Evolutionary conservation across 2,329 filamentous ascomycete species (phyloP), one percentile per base, ranked within the genome.

Genomic region (Alternaria conjuncta): DNA sequence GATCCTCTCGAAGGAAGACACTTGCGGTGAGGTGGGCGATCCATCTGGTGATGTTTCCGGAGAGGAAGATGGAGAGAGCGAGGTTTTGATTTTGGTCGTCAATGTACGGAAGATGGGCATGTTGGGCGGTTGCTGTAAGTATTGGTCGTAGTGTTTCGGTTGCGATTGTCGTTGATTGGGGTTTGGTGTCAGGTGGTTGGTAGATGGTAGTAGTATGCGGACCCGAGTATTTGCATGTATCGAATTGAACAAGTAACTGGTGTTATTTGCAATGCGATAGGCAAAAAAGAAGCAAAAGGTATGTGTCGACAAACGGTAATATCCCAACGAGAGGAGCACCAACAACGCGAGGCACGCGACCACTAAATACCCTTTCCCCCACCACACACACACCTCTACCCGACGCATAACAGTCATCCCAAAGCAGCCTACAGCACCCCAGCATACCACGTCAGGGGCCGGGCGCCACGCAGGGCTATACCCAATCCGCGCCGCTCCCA

Each of bases 71-170:
- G 71, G 66, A 5, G 73, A 71, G 59, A 75, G 66, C 12, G 72
- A 75, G 9, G 70, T 75, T 60, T 74, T 77, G 57, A 78, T 66
- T 56, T 75, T 78, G 21, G 66, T 72, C 12, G 74, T 76, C 32
- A 78, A 60, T 53, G 57, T 67, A 65, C 74, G 72, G 18, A 78
- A 65, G 61, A 78, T 60, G 20, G 76, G 73, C 76, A 78, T 78
- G 4, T 53, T 71, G 55, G 21, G 25, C 30, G 32, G 25, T 44
- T 43, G 51, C n/a, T 18, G 32, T 47, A 20, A 20, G 15, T 25
- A 25, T 44, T 54, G 18, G 18, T 13, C 8, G 12, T 23, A 30
- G 44, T 25, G 15, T 46, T 18, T 46, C 36, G 43, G 18, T 51
- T 47, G 21, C 53, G 45, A 30, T 43, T 15, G 32, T 56, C 28